Base-by-base conservation (phyloP, 73 alveolate species). In the Paramecium tetraurelia region DNA sequence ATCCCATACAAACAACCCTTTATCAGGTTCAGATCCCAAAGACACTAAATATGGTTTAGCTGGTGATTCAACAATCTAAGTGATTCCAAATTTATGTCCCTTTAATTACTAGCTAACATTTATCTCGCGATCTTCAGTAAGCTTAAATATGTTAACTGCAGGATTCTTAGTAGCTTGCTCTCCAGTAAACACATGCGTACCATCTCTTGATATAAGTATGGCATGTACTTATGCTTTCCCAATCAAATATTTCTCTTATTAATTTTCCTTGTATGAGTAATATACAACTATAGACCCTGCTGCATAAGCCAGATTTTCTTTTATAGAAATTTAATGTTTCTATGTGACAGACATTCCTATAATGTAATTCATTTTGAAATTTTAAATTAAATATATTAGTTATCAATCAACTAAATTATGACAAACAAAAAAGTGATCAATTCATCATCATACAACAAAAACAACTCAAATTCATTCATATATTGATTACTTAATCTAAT, bases 51-150 rank as follows among this genome's bases (percentile, higher is more conserved):
- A 97, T 5, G 92, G 83, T 92, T 89, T 85, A 85, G 93, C 95
- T 20, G 98, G 99, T 6, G 99, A 96, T 93, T 97, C 98, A 53
- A 95, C 75, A 0, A 98, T 75, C 69, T 95, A 86, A 68, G 97
- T 98, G 12, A 98, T 96, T 53, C 99, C 99, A 86, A 94, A 95
- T 86, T 98, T 98, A 93, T 98, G 99, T 4, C 96, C 96, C 85
- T 95, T 96, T 43, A 96, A 95, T 14, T 89, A 89, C 11, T 31
- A 58, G 5, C 50, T 16, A 38, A 88, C 77, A 80, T 43, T 24
- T 44, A 80, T 80, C 48, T 75, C 87, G 38, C 24, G 18, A 4
- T 80, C 50, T 5, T 80, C 90, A 9, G 27, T 27, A 4, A 80
- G 20, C 18, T 80, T 80, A 46, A 80, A 80, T 24, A 80, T 80